phyloP scores from a whole-genome alignment of 1,284 basidiomycete species.

The Sporisorium sorghi region DNA sequence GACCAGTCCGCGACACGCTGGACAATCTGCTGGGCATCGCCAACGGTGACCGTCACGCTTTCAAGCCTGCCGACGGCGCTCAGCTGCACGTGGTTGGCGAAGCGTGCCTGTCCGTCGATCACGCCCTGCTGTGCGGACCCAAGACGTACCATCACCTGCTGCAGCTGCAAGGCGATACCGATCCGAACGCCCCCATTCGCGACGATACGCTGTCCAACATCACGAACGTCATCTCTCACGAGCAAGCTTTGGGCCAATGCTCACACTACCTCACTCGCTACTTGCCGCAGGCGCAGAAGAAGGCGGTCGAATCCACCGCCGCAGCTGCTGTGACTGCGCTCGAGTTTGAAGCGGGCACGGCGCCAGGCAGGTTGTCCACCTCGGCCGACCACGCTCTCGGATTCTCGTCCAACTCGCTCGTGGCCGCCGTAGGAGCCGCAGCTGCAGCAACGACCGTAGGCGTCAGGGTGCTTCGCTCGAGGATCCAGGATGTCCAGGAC shows the following conservation, averaged over 20 bases:
- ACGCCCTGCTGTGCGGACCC: constrained; percentile 49
- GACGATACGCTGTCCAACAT: constrained; percentile 51
- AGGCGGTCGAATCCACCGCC: constrained; percentile 48
- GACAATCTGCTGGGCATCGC: constrained; percentile 44
- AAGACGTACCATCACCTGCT: constrained; percentile 49
- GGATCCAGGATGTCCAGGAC: constrained; percentile 49
- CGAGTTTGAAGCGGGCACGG: constrained; percentile 47
- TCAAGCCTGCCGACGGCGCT: constrained; percentile 27
- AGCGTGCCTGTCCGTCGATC: constrained; percentile 40
- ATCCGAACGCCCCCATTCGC: constrained; percentile 32
- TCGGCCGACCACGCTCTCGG: constrained; percentile 37
- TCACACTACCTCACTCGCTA: constrained; percentile 43
- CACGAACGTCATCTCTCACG: constrained; percentile 55
- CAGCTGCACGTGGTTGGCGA: constrained; percentile 46
- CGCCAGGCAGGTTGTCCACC: constrained; percentile 32
- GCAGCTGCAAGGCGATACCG: constrained; percentile 39
- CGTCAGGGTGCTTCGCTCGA: constrained; percentile 34
- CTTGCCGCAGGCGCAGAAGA: constrained; percentile 48
- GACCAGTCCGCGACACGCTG: constrained; percentile 45
- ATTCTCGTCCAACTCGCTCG: constrained; percentile 39
- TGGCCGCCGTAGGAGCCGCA: constrained; percentile 45
- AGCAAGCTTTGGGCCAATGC: constrained; percentile 54
- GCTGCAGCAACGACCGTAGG: constrained; percentile 26
- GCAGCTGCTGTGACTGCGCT: constrained; percentile 45
- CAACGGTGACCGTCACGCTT: constrained; percentile 44